These are phyloP conservation scores for Debaryomyces robertsiae DNA, from an alignment of 1,139 yeast species.

Conservation along the genomic window DNA sequence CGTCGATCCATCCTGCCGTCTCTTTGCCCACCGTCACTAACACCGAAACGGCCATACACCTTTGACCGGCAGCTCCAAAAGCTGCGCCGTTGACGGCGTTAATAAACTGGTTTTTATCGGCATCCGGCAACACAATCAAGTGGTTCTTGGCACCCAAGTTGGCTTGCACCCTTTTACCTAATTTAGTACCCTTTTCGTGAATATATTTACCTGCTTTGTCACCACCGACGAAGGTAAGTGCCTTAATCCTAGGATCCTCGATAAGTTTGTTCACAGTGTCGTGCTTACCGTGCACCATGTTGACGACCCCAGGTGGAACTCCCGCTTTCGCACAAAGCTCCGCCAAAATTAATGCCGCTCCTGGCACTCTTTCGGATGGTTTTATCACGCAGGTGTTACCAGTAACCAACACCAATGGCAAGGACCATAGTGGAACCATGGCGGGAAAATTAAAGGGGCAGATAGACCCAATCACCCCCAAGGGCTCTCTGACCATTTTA, in stretches of 20 bases:
- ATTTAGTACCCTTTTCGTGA: conserved; percentile 64
- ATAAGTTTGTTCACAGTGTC: conserved; percentile 73
- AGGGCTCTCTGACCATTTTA: conserved; percentile 66
- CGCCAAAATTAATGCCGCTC: conserved; percentile 76
- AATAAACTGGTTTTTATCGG: conserved; percentile 64
- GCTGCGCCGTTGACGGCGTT: conserved; percentile 77
- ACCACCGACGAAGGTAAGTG: conserved; percentile 78
- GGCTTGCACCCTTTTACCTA: conserved; percentile 78
- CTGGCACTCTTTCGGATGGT: conserved; percentile 81
- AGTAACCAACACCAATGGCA: conserved; percentile 73
- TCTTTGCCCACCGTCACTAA: conserved; percentile 71
- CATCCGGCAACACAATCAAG: conserved; percentile 73
- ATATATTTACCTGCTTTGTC: conserved; percentile 78
- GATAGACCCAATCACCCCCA: conserved; percentile 70
- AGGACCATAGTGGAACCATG: conserved; percentile 84
- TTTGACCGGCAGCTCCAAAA: conserved; percentile 84
- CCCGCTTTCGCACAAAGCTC: conserved; percentile 78
- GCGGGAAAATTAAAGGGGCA: conserved; percentile 85
- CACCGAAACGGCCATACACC: conserved; percentile 82
- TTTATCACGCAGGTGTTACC: conserved; percentile 78
- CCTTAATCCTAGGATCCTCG: conserved; percentile 78
- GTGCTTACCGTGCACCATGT: conserved; percentile 75
- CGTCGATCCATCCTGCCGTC: conserved; percentile 65
- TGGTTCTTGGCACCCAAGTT: conserved; percentile 81
- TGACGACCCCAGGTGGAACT: conserved; percentile 74